phyloP scores from a whole-genome alignment of 2,329 filamentous ascomycete genomes.

The Boeremia exigua region DNA sequence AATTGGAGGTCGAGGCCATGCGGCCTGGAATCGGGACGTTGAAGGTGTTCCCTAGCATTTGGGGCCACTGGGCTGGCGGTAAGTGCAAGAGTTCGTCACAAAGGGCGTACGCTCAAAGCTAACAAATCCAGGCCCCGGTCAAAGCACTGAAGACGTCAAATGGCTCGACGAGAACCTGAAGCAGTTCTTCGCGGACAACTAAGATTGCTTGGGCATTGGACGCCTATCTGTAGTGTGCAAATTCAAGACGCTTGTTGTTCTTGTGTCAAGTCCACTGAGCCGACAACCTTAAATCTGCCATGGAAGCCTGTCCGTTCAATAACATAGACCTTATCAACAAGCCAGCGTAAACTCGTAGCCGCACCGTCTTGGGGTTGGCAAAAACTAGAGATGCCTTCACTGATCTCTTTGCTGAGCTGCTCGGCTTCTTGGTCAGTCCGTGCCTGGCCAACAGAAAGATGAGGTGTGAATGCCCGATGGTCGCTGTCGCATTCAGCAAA shows the following conservation, averaged over 20 bases:
- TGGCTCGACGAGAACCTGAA: conserved; percentile 72
- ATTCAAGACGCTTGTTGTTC: conserved; percentile 1
- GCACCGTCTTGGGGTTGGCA: background rate
- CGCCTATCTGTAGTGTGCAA: no score
- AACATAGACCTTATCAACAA: conserved; percentile 35
- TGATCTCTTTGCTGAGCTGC: conserved; percentile 24
- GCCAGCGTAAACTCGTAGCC: conserved; percentile 26
- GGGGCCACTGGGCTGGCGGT: conserved; percentile 65
- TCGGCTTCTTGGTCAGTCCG: conserved; percentile 17
- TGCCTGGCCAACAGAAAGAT: conserved; percentile 38
- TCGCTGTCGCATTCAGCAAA: conserved; percentile 34
- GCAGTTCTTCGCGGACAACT: conserved; percentile 55
- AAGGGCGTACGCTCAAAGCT: conserved; percentile 1
- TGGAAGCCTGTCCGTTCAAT: conserved; percentile 34
- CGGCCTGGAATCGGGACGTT: conserved; percentile 62
- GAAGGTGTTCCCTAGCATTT: conserved; percentile 64
- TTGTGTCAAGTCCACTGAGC: conserved; percentile 19
- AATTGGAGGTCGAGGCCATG: conserved; percentile 73
- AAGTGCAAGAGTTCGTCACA: conserved; percentile 32
- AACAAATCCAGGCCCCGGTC: conserved; percentile 63
- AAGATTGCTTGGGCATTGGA: background rate
- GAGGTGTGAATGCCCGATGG: conserved; percentile 30
- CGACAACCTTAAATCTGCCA: conserved; percentile 35
- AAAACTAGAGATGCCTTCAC: conserved; percentile 17
- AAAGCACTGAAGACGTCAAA: conserved; percentile 72